Conservation (phyloP, 75 land plant species). For the Ceratopteris richardii region DNA sequence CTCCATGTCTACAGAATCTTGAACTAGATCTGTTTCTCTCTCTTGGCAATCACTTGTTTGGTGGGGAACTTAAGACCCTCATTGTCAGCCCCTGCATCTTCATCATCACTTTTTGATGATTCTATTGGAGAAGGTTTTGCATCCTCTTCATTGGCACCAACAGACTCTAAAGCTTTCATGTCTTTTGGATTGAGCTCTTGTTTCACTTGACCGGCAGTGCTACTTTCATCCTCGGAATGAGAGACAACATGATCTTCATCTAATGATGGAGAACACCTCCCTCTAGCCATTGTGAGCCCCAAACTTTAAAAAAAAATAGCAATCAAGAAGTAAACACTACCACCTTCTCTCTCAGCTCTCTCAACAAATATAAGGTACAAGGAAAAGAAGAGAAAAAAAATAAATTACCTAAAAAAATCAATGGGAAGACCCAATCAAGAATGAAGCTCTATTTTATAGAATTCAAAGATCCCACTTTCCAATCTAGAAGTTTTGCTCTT, state of each 20-base stretch:
- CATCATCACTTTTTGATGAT: conserved; percentile 18
- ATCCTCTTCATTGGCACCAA: conserved; percentile 20
- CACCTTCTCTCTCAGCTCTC: too few relatives aligned
- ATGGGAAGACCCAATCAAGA: too few relatives aligned
- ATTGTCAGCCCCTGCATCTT: conserved; percentile 11
- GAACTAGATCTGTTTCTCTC: conserved; percentile 77
- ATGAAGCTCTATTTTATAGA: too few relatives aligned
- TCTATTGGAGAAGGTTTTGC: not conserved
- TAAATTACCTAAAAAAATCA: too few relatives aligned
- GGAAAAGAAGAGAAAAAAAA: too few relatives aligned
- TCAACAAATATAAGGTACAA: too few relatives aligned
- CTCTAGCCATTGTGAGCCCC: not conserved
- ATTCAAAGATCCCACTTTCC: too few relatives aligned
- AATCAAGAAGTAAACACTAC: too few relatives aligned
- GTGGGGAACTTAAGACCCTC: conserved; percentile 18
- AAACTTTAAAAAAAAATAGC: too few relatives aligned
- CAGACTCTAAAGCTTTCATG: conserved; percentile 48
- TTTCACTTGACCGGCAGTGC: conserved; percentile 30
- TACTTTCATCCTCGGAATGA: not conserved
- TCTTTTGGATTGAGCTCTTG: conserved; percentile 31
- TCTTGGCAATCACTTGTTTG: conserved; percentile 46
- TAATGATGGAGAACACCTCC: not conserved
- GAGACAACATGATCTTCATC: not conserved
- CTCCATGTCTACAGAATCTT: too few relatives aligned
- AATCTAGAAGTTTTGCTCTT: too few relatives aligned